phyloP scores from a whole-genome alignment of 2,329 filamentous ascomycete species.

The Diaporthe eres region DNA sequence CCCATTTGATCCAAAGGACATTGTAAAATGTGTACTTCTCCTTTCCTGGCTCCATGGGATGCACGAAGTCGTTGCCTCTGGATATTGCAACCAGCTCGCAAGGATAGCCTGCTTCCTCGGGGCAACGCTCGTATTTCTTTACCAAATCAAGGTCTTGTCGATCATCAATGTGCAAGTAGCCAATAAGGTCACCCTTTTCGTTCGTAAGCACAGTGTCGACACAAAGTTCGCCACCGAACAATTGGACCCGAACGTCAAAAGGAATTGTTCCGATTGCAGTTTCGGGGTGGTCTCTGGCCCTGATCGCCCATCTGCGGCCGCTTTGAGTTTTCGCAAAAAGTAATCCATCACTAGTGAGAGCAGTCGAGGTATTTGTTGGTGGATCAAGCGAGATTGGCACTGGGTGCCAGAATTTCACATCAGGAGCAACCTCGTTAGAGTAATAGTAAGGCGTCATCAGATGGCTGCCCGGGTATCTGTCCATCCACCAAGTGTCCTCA shows the following conservation, averaged over 20 bases:
- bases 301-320: not conserved
- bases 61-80: not conserved
- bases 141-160: not conserved
- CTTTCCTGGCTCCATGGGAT: not conserved
- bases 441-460: not conserved
- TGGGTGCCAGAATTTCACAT: not conserved
- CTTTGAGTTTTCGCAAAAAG: not conserved
- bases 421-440: not conserved
- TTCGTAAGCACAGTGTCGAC: not conserved
- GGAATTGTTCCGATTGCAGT: too few species aligned
- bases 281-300: not conserved
- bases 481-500: too few species aligned
- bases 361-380: too few species aligned
- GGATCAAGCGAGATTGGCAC: not conserved
- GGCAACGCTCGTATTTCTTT: not conserved
- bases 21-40: not conserved
- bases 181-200: not conserved
- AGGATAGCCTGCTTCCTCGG: not conserved
- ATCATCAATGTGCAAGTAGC: not conserved
- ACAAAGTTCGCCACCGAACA: not conserved
- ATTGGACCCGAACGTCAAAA: too few species aligned
- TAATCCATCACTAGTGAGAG: not conserved
- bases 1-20: not conserved
- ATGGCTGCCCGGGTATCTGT: too few species aligned
- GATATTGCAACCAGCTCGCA: not conserved